Evolutionary conservation across 768 basidiomycete species (phyloP), one percentile per base, ranked within the genome.

Genomic region (Lyophyllum decastes): DNA sequence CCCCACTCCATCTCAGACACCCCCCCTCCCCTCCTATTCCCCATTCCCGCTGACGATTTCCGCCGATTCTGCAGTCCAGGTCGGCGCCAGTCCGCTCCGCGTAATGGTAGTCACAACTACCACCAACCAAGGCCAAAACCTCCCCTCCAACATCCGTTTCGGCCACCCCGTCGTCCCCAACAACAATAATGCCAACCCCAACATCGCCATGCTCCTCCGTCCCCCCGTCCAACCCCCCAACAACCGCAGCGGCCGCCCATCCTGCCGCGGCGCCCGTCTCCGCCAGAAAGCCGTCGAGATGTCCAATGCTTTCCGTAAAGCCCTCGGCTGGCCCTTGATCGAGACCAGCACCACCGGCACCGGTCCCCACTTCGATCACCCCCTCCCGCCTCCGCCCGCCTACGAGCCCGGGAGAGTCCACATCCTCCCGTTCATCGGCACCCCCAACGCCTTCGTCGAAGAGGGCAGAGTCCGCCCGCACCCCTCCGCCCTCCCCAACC

Each of bases 301-400:
- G 40, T 79, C 83, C 50, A 85, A 87, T 61, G 63, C 76, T 25
- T 78, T 90, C 75, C 75, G 83, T 44, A 71, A 82, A 57, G 78
- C 78, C 1, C 70, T 90, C 35, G 86, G 87, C 19, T 65, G 86
- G 60, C 77, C 82, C 9, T 71, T 73, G 58, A 80, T 82, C 66
- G 76, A 80, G 25, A 19, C 40, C 40, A n/a, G n/a, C n/a, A n/a
- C n/a, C n/a, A n/a, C n/a, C n/a, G n/a, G n/a, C n/a, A 38, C 30
- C 58, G 38, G 40, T 8, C 26, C 52, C 22, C 48, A 46, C 60
- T n/a, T 50, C 22, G 47, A 40, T 38, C 30, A 43, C 22, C 24
- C 21, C 38, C 11, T 35, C 22, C 43, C 49, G 30, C n/a, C 17
- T 16, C 48, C n/a, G n/a, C 44, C 19, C 11, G 16, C 22, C n/a